Conservation (phyloP, 2,329 filamentous ascomycete species). For the Fusarium oligoseptatum region DNA sequence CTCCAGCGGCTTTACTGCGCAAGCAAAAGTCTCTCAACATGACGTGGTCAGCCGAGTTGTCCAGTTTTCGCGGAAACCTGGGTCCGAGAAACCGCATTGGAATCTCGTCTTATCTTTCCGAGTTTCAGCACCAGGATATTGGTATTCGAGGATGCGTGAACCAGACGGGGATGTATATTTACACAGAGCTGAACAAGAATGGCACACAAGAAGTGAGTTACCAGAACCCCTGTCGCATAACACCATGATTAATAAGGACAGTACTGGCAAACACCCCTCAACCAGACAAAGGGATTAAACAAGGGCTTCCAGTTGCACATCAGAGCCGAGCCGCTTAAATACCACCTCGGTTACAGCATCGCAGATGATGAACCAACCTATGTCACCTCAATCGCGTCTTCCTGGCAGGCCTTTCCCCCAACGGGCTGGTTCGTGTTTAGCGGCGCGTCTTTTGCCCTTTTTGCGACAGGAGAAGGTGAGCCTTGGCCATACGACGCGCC, state of each 20-base stretch:
- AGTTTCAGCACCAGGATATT: neutral
- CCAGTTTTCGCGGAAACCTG: neutral
- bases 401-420: neutral
- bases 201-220: neutral
- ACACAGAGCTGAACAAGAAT: neutral
- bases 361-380: neutral
- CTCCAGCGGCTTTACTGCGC: neutral
- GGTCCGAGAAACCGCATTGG: neutral
- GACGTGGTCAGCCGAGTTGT: neutral
- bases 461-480: neutral
- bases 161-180: neutral
- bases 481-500: neutral
- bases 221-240: fast-evolving
- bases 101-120: neutral
- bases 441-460: neutral
- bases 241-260: neutral
- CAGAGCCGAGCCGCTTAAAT: neutral
- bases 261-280: neutral
- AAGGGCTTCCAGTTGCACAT: neutral
- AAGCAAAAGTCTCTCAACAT: conserved; percentile 2
- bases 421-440: neutral
- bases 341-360: neutral
- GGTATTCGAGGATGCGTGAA: neutral
- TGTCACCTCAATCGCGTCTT: neutral
- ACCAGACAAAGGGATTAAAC: neutral